Base-by-base conservation (phyloP, 1,284 basidiomycete genomes). In the Hypsizygus ulmarius region DNA sequence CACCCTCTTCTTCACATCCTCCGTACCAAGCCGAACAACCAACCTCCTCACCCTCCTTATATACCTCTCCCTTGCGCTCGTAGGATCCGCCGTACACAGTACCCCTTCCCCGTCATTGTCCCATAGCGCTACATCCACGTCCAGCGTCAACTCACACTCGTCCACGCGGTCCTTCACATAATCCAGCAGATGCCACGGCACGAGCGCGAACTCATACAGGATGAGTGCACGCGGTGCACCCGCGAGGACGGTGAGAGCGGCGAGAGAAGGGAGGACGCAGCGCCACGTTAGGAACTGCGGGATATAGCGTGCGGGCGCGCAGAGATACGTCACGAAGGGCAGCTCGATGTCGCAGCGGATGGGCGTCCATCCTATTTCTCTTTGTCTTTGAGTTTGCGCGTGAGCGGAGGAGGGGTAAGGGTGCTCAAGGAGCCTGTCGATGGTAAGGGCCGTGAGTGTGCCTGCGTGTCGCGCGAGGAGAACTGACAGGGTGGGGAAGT, bases 391-490 rank as follows among this genome's bases (percentile, higher is more conserved):
- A 25, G 21, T 25, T 25, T 3, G 7, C 7, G 21, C 21, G 21
- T 25, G 21, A 25, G 21, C 4, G 21, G 21, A 25, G 7, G 21
- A 25, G 21, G 21, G 21, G 21, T 3, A 12, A n/a, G 15, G 4
- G 25, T 41, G 39, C 25, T 45, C 21, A 19, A 37, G 37, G 9
- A 45, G 32, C 25, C 21, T 34, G 35, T 45, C 34, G 25, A 45
- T 36, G n/a, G 34, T 37, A 14, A 45, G 43, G 10, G 37, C 15
- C 18, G 36, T 45, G n/a, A 25, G n/a, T 9, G 30, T 35, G 29
- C 25, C 12, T n/a, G 34, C 33, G n/a, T 45, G 43, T 19, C 43
- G 43, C 3, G 21, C 25, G 21, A 45, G 43, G 34, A 45, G 21
- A 21, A 36, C 27, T 3, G 34, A 36, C 10, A 45, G 34, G n/a